Percentiles rank a stretch among this genome's conserved stretches.
Conservation (phyloP, 129 eudicot species). For the Heracleum sosnowskyi region DNA sequence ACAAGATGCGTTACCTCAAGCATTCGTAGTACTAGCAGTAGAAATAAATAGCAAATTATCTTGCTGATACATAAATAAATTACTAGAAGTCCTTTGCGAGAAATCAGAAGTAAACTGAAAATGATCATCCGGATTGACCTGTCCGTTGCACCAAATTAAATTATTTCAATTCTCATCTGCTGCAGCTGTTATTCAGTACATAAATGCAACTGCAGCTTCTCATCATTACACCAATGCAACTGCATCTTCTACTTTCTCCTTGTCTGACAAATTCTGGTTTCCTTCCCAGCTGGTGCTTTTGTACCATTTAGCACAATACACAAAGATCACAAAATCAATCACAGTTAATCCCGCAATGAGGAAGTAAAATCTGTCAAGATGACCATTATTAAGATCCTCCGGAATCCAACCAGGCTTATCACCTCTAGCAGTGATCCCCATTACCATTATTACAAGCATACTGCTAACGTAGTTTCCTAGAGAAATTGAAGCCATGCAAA, state of each 20-base stretch:
- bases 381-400: constrained; percentile 14
- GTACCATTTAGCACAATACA: constrained; percentile 19
- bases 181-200: neutral
- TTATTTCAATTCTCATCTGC: neutral
- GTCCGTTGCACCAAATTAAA: neutral
- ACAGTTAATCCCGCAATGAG: constrained; percentile 15
- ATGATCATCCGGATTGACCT: neutral
- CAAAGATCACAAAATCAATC: constrained; percentile 10
- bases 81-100: too few species aligned
- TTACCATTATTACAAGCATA: constrained; percentile 14
- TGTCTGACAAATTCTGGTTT: neutral
- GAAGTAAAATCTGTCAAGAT: constrained; percentile 24
- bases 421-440: constrained; percentile 17
- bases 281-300: constrained; percentile 10
- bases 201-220: too few species aligned
- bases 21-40: too few species aligned
- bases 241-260: neutral
- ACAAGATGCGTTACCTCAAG: too few species aligned
- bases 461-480: constrained; percentile 19
- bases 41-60: too few species aligned
- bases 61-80: neutral
- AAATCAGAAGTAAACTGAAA: too few species aligned
- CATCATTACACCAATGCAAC: neutral
- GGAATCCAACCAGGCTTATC: constrained; percentile 22
- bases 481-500: constrained; percentile 26